phyloP scores from a whole-genome alignment of 768 basidiomycete species.

The Boletus speciosus region DNA sequence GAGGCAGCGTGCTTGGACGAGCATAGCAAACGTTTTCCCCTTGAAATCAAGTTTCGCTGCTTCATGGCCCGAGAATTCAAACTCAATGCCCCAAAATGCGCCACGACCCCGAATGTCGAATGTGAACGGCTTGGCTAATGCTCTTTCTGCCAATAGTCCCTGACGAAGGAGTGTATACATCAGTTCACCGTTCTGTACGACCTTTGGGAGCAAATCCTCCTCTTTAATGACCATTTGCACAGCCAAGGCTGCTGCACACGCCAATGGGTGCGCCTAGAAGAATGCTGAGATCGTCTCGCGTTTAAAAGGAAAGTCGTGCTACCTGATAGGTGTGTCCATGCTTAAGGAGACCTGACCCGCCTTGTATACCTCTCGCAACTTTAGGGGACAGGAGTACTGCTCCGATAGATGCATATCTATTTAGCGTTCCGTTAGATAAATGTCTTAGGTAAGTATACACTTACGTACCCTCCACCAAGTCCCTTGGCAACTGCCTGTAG shows the following conservation, averaged over 20 bases:
- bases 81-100: conserved; percentile 82
- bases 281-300: conserved; percentile 2
- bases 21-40: conserved; percentile 57
- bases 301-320: not conserved
- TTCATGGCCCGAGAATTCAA: conserved; percentile 55
- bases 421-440: conserved; percentile 4
- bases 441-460: not conserved
- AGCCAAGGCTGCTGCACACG: conserved; percentile 76
- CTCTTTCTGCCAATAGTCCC: conserved; percentile 52
- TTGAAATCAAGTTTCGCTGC: conserved; percentile 47
- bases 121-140: conserved; percentile 59
- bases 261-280: conserved; percentile 63
- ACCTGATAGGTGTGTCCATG: conserved; percentile 88
- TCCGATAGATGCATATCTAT: conserved; percentile 77
- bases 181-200: conserved; percentile 56
- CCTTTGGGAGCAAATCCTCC: conserved; percentile 69
- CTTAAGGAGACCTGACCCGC: conserved; percentile 69
- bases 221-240: conserved; percentile 70
- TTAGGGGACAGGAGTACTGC: conserved; percentile 73
- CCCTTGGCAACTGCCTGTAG: conserved; percentile 89
- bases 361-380: conserved; percentile 66
- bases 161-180: conserved; percentile 53
- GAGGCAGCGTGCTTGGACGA: conserved; percentile 67
- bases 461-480: conserved; percentile 75
- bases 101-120: conserved; percentile 85